A percentile compares a stretch with the other conserved stretches of the same genome.
These are phyloP conservation scores for Saprolegnia parasitica DNA, from an alignment of 352 stramenopile species.

Conservation along the genomic window DNA sequence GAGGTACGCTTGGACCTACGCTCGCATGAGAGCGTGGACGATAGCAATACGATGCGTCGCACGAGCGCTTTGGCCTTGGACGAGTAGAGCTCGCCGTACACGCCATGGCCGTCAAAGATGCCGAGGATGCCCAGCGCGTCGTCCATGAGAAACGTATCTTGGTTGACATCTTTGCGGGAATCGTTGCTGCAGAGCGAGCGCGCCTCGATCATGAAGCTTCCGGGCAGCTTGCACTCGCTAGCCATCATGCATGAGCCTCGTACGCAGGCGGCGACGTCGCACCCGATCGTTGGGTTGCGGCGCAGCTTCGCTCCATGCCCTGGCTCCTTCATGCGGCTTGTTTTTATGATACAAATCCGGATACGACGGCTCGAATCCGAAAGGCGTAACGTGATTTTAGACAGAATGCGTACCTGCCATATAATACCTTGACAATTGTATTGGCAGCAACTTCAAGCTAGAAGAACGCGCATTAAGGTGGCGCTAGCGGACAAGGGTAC, in stretches of 20 bases:
- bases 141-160: conserved; percentile 10
- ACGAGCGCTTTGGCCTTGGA: not conserved
- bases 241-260: not conserved
- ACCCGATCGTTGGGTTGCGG: not conserved
- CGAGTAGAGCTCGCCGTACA: conserved; percentile 3
- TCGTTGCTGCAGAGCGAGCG: conserved; percentile 6
- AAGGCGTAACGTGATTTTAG: not conserved
- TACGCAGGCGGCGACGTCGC: not conserved
- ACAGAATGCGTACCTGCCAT: not conserved
- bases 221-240: not conserved
- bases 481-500: not conserved
- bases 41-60: not conserved
- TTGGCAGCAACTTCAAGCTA: not conserved
- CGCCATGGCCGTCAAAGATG: conserved; percentile 9
- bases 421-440: not conserved
- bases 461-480: not conserved
- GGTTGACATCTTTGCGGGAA: conserved; percentile 9
- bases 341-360: conserved; percentile 1
- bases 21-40: not conserved
- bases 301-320: not conserved
- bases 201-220: not conserved
- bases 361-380: not conserved
- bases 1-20: not conserved
- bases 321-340: not conserved
- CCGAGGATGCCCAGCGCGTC: not conserved